Percentiles rank a stretch among this genome's conserved stretches.
Conservation (phyloP, 2,329 filamentous ascomycete species). For the Trichoderma koningii region DNA sequence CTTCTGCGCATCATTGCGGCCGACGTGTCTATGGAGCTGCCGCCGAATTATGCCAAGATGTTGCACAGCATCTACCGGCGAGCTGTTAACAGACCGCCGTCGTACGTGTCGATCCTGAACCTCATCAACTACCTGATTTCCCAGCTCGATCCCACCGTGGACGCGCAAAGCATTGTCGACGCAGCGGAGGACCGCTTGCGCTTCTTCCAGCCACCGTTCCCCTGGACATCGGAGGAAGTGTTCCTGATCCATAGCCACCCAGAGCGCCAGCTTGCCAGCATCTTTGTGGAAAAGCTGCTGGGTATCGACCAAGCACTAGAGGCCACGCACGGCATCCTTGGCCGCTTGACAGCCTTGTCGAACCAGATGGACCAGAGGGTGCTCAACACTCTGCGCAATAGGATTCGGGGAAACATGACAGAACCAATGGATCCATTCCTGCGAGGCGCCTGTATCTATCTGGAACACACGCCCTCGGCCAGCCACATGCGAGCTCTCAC, state of each 20-base stretch:
- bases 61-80: conserved; percentile 55
- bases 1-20: conserved; percentile 62
- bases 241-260: conserved; percentile 47
- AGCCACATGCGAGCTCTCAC: conserved; percentile 45
- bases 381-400: conserved; percentile 54
- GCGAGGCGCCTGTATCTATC: conserved; percentile 58
- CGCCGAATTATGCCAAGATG: conserved; percentile 58
- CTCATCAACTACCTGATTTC: conserved; percentile 51
- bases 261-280: conserved; percentile 42
- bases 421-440: conserved; percentile 58
- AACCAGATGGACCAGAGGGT: conserved; percentile 55
- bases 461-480: conserved; percentile 44
- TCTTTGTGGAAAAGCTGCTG: conserved; percentile 69
- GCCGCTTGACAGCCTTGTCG: conserved; percentile 56
- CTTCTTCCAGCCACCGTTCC: conserved; percentile 41
- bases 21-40: conserved; percentile 55
- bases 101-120: conserved; percentile 56
- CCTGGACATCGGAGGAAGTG: conserved; percentile 51
- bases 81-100: conserved; percentile 51
- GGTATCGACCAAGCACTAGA: conserved; percentile 58
- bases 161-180: conserved; percentile 43
- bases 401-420: conserved; percentile 51
- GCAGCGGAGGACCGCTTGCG: conserved; percentile 44
- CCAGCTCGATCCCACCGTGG: conserved; percentile 45
- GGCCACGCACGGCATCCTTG: conserved; percentile 59